Percentiles rank a stretch among this genome's conserved stretches.
Conservation (phyloP, 1,139 yeast species). For the Hansenula sp. region DNA sequence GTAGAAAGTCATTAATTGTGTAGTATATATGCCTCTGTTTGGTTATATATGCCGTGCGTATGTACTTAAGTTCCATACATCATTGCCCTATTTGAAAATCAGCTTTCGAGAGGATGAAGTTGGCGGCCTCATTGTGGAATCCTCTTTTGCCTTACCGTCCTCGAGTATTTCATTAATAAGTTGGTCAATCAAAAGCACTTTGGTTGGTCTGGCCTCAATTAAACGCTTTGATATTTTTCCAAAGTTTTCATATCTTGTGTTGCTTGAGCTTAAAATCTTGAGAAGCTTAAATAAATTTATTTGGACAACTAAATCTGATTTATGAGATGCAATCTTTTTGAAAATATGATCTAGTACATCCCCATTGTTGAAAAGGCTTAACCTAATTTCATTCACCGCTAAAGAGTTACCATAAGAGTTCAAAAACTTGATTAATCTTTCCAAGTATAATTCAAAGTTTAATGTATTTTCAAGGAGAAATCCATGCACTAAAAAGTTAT, state of each 20-base stretch:
- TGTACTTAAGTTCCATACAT: too few species aligned
- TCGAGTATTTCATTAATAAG: conserved; percentile 16
- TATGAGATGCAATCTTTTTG: conserved; percentile 6
- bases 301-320: conserved; percentile 12
- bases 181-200: conserved; percentile 17
- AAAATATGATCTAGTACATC: conserved; percentile 9
- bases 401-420: conserved; percentile 10
- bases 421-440: conserved; percentile 14
- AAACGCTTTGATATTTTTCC: conserved; percentile 7
- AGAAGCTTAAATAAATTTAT: conserved; percentile 18
- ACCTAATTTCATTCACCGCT: conserved; percentile 15
- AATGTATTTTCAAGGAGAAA: conserved; percentile 9
- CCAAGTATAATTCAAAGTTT: conserved; percentile 19
- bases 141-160: conserved; percentile 5
- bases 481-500: conserved; percentile 11
- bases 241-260: conserved; percentile 10
- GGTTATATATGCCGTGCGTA: too few species aligned
- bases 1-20: too few species aligned
- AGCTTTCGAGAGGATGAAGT: neutral
- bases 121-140: conserved; percentile 16
- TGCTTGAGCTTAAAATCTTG: conserved; percentile 10
- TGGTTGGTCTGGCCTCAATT: conserved; percentile 5
- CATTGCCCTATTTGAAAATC: neutral
- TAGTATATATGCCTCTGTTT: too few species aligned
- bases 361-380: conserved; percentile 11